Conservation (phyloP, 805 yeast genomes). For the Starmerella vaccinii region DNA sequence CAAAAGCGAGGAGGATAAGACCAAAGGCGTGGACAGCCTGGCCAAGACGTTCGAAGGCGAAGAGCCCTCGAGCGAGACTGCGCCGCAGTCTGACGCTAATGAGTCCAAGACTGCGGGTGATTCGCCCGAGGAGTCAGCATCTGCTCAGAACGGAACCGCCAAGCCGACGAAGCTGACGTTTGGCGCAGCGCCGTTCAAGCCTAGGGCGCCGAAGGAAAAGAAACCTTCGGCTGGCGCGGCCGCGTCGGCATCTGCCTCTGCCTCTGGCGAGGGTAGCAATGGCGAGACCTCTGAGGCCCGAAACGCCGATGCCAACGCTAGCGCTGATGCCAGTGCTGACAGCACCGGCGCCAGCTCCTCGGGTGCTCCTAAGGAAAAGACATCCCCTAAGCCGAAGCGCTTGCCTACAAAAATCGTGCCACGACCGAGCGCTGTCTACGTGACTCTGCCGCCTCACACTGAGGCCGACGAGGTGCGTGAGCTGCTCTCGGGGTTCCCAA, state of each 20-base stretch:
- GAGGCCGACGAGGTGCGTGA: constrained; percentile 15
- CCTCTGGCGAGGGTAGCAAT: too few relatives aligned
- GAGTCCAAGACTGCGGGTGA: too few relatives aligned
- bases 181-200: neutral
- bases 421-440: constrained; percentile 11
- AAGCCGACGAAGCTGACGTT: neutral
- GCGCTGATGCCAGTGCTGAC: neutral
- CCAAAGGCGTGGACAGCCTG: constrained; percentile 6
- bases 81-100: neutral
- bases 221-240: neutral
- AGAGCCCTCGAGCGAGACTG: neutral
- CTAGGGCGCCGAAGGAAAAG: neutral
- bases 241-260: too few relatives aligned
- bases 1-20: constrained; percentile 1
- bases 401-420: constrained; percentile 27
- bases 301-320: neutral
- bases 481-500: constrained; percentile 14
- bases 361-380: neutral
- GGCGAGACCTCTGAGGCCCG: too few relatives aligned
- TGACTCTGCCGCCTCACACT: constrained; percentile 13
- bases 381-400: constrained; percentile 2
- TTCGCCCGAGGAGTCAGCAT: neutral
- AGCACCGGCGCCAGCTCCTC: neutral
- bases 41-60: neutral
- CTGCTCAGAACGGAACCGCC: neutral